phyloP scores from a whole-genome alignment of 1,139 yeast genomes.

The Petasospora rhodanensis region DNA sequence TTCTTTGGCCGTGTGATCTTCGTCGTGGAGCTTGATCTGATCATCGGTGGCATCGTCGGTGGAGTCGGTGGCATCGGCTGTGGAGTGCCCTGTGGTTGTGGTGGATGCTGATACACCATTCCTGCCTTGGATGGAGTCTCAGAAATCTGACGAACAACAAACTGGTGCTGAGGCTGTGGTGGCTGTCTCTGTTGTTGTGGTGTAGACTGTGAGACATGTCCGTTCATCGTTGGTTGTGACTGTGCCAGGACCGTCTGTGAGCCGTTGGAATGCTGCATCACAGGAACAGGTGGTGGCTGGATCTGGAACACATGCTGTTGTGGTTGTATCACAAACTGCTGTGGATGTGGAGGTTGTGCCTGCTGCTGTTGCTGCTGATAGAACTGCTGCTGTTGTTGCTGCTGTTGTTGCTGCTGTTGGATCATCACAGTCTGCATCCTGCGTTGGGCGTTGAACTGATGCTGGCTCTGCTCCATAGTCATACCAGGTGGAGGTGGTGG shows the following conservation, averaged over 20 bases:
- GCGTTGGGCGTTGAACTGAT: slow-evolving; percentile 7
- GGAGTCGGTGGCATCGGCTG: slow-evolving; percentile 7
- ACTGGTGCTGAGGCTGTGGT: not conserved
- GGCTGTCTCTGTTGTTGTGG: no score
- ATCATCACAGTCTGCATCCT: slow-evolving; percentile 11
- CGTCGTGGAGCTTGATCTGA: slow-evolving; percentile 22
- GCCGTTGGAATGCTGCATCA: no score
- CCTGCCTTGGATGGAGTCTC: not conserved
- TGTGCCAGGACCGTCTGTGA: no score
- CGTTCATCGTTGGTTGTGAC: no score
- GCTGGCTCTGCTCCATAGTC: slow-evolving; percentile 4
- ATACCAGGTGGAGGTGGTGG: not conserved
- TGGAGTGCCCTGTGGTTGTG: not conserved
- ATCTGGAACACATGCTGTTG: slow-evolving; percentile 5
- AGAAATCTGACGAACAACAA: not conserved
- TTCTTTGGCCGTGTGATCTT: slow-evolving; percentile 20
- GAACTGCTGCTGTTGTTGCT: slow-evolving; percentile 3
- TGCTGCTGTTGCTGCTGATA: slow-evolving; percentile 4
- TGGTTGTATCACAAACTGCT: no score
- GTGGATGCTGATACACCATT: not conserved
- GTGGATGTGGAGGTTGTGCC: slow-evolving; percentile 2
- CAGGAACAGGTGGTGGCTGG: slow-evolving; percentile 1
- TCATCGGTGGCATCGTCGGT: slow-evolving; percentile 13
- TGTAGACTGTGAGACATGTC: no score
- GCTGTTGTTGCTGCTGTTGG: slow-evolving; percentile 12